These are phyloP conservation scores for Phylloporus scabripes DNA, from an alignment of 768 basidiomycete species.

Conservation along the genomic window DNA sequence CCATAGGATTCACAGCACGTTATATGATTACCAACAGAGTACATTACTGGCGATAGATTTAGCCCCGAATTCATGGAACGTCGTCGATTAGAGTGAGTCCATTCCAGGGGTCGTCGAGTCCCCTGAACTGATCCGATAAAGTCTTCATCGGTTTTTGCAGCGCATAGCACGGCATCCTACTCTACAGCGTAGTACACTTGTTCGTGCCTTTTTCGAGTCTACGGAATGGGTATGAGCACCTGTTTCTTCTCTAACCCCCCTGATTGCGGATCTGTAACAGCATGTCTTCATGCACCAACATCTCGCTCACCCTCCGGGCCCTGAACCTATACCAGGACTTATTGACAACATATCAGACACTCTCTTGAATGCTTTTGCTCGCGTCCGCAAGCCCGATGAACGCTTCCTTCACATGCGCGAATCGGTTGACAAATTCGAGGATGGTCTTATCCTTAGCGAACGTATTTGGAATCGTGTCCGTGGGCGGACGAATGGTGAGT, in stretches of 20 bases:
- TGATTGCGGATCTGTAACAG: constrained; percentile 36
- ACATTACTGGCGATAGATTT: constrained; percentile 96
- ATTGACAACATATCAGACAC: constrained; percentile 96
- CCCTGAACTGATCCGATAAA: constrained; percentile 29
- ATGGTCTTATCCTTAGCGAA: constrained; percentile 79
- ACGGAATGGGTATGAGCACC: constrained; percentile 88
- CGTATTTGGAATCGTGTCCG: constrained; percentile 74
- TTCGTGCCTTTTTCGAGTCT: constrained; percentile 94
- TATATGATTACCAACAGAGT: constrained; percentile 51
- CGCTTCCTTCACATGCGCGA: constrained; percentile 92
- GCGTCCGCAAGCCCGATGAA: constrained; percentile 95
- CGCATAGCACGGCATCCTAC: constrained; percentile 92
- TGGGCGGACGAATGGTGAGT: constrained; percentile 81
- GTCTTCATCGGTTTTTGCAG: constrained; percentile 88
- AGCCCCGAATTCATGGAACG: constrained; percentile 97
- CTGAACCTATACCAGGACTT: constrained; percentile 72
- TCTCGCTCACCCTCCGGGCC: constrained; percentile 82
- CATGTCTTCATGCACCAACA: constrained; percentile 98
- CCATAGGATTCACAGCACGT: not conserved
- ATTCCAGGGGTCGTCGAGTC: not conserved
- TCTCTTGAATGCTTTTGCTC: constrained; percentile 91
- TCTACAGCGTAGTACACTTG: constrained; percentile 81
- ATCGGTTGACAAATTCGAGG: constrained; percentile 92
- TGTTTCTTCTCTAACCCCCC: not conserved
- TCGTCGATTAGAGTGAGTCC: constrained; percentile 73